phyloP scores from a whole-genome alignment of 2,329 filamentous ascomycete genomes.

The Monosporascus sp. region DNA sequence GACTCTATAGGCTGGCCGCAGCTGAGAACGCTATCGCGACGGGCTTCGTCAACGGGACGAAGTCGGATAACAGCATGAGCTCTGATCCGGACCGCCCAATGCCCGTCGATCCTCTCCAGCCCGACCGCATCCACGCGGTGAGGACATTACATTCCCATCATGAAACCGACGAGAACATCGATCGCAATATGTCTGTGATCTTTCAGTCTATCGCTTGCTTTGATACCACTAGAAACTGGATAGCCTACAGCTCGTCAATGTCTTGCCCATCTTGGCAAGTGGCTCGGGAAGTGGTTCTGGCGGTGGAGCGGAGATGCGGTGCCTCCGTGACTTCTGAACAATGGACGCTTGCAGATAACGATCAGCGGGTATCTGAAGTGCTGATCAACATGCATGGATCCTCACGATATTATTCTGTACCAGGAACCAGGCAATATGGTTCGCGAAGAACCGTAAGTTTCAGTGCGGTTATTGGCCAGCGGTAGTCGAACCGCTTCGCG shows the following conservation, averaged over 20 bases:
- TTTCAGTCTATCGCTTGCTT: constrained; percentile 11
- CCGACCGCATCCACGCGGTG: constrained; percentile 12
- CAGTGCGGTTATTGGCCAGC: too few relatives aligned
- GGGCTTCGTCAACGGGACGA: constrained; percentile 11
- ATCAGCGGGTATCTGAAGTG: neutral
- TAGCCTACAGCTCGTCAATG: constrained; percentile 9
- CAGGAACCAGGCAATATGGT: too few relatives aligned
- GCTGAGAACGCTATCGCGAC: constrained; percentile 10
- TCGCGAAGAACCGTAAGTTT: too few relatives aligned
- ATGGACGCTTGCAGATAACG: neutral
- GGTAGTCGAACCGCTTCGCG: too few relatives aligned
- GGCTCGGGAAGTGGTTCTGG: constrained; percentile 3
- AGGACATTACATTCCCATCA: constrained; percentile 14
- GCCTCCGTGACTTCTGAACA: neutral
- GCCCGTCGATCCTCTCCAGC: constrained; percentile 11
- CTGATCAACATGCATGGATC: neutral
- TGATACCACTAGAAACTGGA: constrained; percentile 8
- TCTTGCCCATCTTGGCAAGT: neutral
- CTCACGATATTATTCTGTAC: neutral
- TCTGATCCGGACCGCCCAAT: constrained; percentile 1
- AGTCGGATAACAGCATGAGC: constrained; percentile 6
- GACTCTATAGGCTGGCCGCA: constrained; percentile 13
- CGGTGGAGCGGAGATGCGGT: neutral
- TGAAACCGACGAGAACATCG: constrained; percentile 7
- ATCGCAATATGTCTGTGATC: constrained; percentile 14